Percentiles rank a stretch among this genome's conserved stretches.
Conservation (phyloP, 352 stramenopile genomes). For the Pythium coloratum region DNA sequence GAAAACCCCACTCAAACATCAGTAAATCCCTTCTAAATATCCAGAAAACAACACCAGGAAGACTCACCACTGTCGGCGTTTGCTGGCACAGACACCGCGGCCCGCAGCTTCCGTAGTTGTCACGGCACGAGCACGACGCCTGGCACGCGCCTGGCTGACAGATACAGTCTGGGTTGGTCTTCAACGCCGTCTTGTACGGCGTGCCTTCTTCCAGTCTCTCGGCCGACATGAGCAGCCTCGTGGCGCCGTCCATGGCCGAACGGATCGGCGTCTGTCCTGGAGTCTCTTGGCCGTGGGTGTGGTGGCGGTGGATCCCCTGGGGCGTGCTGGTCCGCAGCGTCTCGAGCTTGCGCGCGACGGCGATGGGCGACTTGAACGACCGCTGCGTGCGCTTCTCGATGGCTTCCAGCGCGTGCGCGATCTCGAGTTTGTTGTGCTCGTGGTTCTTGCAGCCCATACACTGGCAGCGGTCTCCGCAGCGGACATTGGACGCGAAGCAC, state of each 20-base stretch:
- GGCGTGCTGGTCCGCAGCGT: conserved; percentile 24
- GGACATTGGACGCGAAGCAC: conserved; percentile 59
- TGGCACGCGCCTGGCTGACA: conserved; percentile 47
- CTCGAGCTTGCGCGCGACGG: conserved; percentile 27
- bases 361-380: conserved; percentile 37
- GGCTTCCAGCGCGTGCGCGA: conserved; percentile 50
- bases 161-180: conserved; percentile 20
- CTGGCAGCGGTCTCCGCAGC: conserved; percentile 66
- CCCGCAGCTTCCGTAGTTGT: conserved; percentile 39
- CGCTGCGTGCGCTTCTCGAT: conserved; percentile 62
- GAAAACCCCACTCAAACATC: background rate
- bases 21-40: background rate
- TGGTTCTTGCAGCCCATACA: conserved; percentile 81
- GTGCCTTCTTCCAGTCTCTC: conserved; percentile 24
- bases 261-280: background rate
- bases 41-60: background rate
- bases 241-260: conserved; percentile 27
- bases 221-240: conserved; percentile 21
- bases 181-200: background rate
- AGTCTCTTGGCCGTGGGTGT: background rate
- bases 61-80: background rate
- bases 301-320: background rate
- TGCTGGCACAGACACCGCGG: conserved; percentile 37
- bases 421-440: conserved; percentile 54
- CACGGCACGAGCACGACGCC: conserved; percentile 45